Base-by-base conservation (phyloP, 495 filamentous ascomycete species). In the Pyronema domesticum region DNA sequence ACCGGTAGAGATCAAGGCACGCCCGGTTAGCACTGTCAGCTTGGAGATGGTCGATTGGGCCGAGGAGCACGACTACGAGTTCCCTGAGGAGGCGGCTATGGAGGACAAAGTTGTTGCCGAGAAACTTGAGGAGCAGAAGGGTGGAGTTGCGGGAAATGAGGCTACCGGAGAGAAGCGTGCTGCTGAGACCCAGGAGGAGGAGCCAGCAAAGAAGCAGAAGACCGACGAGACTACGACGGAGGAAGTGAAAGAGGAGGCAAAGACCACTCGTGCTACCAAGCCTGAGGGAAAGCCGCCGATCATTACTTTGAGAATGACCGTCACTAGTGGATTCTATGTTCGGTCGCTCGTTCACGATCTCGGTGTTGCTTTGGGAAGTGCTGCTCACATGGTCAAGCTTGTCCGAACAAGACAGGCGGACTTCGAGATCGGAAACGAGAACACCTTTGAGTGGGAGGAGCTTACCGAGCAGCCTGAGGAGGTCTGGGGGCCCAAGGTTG, bases 241-340 rank as follows among this genome's bases (percentile, higher is more conserved):
- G 10, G 55, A 54, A n/a, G 54, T 13, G 6, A 51, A 58, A 9
- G 11, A 19, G 4, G 15, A 11, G 39, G 63, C 66, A 3, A 58
- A 65, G 34, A 54, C 70, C 10, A 56, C 67, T 34, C 60, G 67
- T 4, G 64, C 69, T 4, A 61, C 67, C 72, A 46, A 23, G 42
- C 7, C 40, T 15, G 47, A 43, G 23, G 23, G 14, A 33, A 69
- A 68, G 49, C 72, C 76, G 56, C 74, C 86, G 1, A 89, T 88
- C 7, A 81, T 79, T 40, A 83, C 76, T 65, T 76, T 99, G 48
- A 78, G 80, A 53, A 86, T 99, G 84, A 94, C 83, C 0, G 91
- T 95, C 40, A 82, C 87, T 4, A 94, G 87, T 3, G 91, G 91
- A 42, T 99, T 96, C 73, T 99, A 99, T 69, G 91, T 99, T 40